A percentile compares a stretch with the other conserved stretches of the same genome.
These are phyloP conservation scores for Trichoderma sp. DNA, from an alignment of 2,329 filamentous ascomycete genomes.

Conservation along the genomic window DNA sequence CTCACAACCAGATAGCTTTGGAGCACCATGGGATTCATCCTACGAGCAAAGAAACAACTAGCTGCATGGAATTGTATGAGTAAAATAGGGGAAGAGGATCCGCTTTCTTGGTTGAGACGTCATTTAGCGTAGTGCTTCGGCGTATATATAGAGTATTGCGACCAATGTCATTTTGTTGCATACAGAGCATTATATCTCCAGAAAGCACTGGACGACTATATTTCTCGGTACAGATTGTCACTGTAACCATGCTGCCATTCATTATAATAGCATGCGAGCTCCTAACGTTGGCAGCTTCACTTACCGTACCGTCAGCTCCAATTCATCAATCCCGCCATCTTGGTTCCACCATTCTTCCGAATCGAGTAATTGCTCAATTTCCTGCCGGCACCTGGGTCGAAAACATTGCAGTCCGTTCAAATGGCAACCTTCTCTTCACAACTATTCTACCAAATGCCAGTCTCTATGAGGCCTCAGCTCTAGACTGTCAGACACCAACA, in stretches of 20 bases:
- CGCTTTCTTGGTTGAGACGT: background rate
- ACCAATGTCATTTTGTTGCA: background rate
- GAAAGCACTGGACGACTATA: background rate
- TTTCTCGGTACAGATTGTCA: background rate
- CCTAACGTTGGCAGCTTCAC: background rate
- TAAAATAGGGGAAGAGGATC: background rate
- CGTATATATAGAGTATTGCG: background rate
- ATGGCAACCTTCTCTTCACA: slow-evolving; percentile 26
- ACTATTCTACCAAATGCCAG: slow-evolving; percentile 21
- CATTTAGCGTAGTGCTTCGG: background rate
- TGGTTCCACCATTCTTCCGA: background rate
- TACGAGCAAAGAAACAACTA: background rate
- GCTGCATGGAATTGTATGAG: background rate
- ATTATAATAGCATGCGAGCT: background rate
- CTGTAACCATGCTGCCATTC: background rate
- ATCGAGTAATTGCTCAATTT: slow-evolving; percentile 15
- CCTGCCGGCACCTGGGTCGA: slow-evolving; percentile 22
- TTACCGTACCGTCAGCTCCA: background rate
- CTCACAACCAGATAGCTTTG: background rate
- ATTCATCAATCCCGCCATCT: background rate
- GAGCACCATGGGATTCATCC: background rate
- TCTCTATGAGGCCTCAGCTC: slow-evolving; percentile 14
- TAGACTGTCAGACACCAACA: background rate
- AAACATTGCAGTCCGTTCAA: slow-evolving; percentile 27
- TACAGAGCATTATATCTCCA: no score